Base-by-base conservation (phyloP, 345 rosid genomes). In the Turritis glabra region DNA sequence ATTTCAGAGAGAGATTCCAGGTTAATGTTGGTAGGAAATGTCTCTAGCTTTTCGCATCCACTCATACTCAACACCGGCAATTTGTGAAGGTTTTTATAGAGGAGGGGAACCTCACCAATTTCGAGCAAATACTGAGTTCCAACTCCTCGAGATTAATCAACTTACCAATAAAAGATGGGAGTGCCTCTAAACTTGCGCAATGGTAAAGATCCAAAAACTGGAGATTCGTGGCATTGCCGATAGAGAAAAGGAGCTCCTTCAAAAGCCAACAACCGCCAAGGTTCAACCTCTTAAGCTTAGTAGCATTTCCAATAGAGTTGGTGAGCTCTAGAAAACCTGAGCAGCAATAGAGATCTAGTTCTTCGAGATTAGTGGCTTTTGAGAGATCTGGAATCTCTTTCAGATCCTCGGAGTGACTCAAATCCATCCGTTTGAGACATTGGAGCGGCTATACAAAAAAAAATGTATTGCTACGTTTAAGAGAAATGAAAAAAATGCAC, bases 341-440 rank as follows among this genome's bases (percentile, higher is more conserved):
- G 26, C 72, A 67, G 0, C 0, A 0, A 0, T 0, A 0, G 7
- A 83, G 67, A 23, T 26, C 0, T 18, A 80, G 5, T 15, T 44
- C 58, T 30, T 69, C 76, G 56, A 83, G 60, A 12, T 38, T 72
- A 8, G 26, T 18, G 2, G 73, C 78, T 18, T 54, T 1, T 55
- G 80, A 73, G 15, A 74, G 64, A 53, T 80, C 64, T 21, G 77
- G 62, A 38, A 77, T 71, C 63, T 22, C 64, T 4, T 27, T 65
- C 27, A 82, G 54, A 23, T 70, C 7, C 22, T 19, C 0, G 2
- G 72, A 80, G 2, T 21, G 0, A 4, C 40, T 8, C 33, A 83
- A 74, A 30, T 40, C 12, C 23, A 83, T 19, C 25, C 13, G 3
- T 64, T 47, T 73, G 13, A 81, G 55, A 19, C 56, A 56, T 9